Base-by-base conservation (phyloP, 352 stramenopile species). In the Globisporangium nagaii region DNA sequence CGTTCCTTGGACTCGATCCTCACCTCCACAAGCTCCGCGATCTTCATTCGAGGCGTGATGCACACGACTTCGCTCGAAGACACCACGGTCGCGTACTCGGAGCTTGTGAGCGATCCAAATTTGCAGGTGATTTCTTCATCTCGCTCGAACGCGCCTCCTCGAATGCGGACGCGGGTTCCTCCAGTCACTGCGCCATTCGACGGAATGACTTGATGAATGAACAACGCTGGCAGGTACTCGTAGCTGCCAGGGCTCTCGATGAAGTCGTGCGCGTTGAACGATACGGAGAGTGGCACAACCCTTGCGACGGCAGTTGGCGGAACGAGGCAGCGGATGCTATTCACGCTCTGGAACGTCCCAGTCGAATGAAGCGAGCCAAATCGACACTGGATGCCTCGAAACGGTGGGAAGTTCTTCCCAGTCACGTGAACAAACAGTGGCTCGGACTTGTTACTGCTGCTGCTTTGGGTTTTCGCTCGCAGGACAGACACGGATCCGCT, bases 181-280 rank as follows among this genome's bases (percentile, higher is more conserved):
- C 88, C 87, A 2, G 64, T 68, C 1, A 75, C 41, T 17, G 71
- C 62, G 11, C 78, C 84, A 53, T 74, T 79, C 2, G 35, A 60
- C 25, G 87, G 88, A 20, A 34, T 48, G 2, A 88, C 61, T 2
- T 28, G 20, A 2, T 51, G 39, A 56, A 90, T 60, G 4, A 46
- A 56, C 13, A 85, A 60, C 5, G 47, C 35, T 5, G 60, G 49
- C 0, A 75, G 5, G 53, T 73, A 92, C 47, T 74, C 64, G 48
- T 77, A 88, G 0, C 25, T 19, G 1, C 56, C 24, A 4, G 35
- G 35, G 42, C 64, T 60, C 8, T 63, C 37, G 1, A 79, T 42
- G 44, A 82, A 90, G 37, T 92, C 78, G 1, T 75, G 61, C 2
- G 61, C 59, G 56, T 95, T 90, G 40, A 93, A 88, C 0, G 77